Conservation (phyloP, 1,284 basidiomycete genomes). For the Porogramme epimiltina region DNA sequence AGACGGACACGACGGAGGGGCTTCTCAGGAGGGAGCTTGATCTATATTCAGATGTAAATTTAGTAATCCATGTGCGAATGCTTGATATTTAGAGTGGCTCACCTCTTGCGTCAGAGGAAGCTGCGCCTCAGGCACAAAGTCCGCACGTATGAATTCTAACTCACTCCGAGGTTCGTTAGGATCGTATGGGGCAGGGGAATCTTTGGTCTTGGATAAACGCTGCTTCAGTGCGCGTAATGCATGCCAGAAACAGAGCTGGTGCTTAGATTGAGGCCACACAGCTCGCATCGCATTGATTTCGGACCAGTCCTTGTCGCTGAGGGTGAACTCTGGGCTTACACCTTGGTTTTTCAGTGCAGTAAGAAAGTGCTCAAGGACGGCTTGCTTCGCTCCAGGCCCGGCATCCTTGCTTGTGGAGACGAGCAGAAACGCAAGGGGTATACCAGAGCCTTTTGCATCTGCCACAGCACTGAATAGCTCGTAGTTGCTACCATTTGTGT, state of each 20-base stretch:
- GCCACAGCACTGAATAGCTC: slow-evolving; percentile 20
- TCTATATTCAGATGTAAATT: no score
- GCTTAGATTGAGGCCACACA: slow-evolving; percentile 15
- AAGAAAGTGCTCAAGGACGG: slow-evolving; percentile 7
- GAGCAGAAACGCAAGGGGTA: slow-evolving; percentile 19
- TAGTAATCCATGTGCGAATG: no score
- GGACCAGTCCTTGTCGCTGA: slow-evolving; percentile 23
- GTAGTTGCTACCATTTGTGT: slow-evolving; percentile 17
- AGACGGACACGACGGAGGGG: slow-evolving; percentile 1
- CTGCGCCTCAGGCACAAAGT: no score
- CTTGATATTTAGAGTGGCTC: no score
- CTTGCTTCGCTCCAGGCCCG: slow-evolving; percentile 6
- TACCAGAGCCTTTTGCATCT: slow-evolving; percentile 15
- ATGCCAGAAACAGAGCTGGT: slow-evolving; percentile 25
- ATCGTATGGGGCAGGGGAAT: slow-evolving; percentile 11
- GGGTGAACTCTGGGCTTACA: slow-evolving; percentile 15
- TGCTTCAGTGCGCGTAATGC: slow-evolving; percentile 17
- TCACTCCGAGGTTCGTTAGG: background rate
- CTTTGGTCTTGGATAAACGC: slow-evolving; percentile 12
- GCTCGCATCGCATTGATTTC: slow-evolving; percentile 21
- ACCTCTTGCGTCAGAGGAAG: no score
- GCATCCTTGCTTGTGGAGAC: slow-evolving; percentile 12
- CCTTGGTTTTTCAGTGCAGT: slow-evolving; percentile 7
- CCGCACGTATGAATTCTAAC: slow-evolving; percentile 11
- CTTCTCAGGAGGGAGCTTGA: background rate